A percentile compares a stretch with the other conserved stretches of the same genome.
phyloP scores from a whole-genome alignment of 106 monocot genomes.

The Acorus calamus region DNA sequence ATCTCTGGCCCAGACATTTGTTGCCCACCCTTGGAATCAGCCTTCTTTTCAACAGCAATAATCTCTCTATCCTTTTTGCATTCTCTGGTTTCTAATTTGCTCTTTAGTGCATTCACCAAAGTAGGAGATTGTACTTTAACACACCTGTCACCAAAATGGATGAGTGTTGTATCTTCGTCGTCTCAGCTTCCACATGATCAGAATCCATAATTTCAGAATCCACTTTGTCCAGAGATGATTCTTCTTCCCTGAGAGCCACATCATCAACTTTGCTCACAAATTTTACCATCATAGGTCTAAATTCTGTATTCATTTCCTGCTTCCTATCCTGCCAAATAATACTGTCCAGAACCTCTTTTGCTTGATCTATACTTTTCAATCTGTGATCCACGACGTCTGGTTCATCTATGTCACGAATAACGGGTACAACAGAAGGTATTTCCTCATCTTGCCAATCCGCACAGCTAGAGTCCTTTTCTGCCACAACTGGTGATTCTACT shows the following conservation, averaged over 20 bases:
- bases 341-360: neutral
- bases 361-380: neutral
- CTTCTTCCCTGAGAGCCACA: no score
- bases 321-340: neutral
- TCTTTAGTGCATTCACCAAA: conserved; percentile 13
- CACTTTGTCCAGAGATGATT: no score
- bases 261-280: no score
- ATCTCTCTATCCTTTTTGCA: conserved; percentile 13
- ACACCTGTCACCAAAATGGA: neutral
- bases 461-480: neutral
- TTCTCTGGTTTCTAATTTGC: conserved; percentile 4
- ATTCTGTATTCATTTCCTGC: no score
- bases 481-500: conserved; percentile 1
- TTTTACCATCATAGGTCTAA: no score
- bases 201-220: no score
- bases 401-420: no score
- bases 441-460: no score
- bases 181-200: no score
- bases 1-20: conserved; percentile 20
- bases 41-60: conserved; percentile 19
- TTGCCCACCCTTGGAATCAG: conserved; percentile 19
- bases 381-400: no score
- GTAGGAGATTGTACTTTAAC: neutral
- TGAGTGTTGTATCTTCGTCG: no score
- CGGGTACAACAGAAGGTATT: no score